Evolutionary conservation across 257 asterid species (phyloP), one percentile per base, ranked within the genome.

Genomic region (Solanum sejunctum): DNA sequence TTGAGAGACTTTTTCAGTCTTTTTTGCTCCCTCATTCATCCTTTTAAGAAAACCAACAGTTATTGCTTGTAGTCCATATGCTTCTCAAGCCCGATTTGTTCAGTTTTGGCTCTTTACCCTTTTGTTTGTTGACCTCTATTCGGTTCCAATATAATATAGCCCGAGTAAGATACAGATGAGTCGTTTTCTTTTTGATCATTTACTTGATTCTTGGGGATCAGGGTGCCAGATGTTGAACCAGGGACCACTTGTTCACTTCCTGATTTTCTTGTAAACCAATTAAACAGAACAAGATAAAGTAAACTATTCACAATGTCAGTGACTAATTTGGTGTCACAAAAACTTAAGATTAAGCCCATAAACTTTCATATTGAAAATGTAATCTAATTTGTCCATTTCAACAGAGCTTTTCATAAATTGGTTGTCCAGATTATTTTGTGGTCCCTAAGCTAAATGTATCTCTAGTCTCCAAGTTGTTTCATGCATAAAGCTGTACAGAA

Each of bases 171-270:
- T 16, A 77, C 4, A 45, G 23, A 77, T 77, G 39, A 15, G 23
- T 77, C 63, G 39, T 51, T 26, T 45, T 60, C 77, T 58, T 67
- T 52, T 21, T 47, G 21, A 58, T 63, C 77, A 41, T 81, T 60
- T 57, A 36, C 58, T 82, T 82, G 58, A 41, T 81, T 41, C 84
- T 82, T 61, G 2, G 77, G 77, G 47, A 51, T 51, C 43, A 77
- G 82, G 47, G 63, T 70, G 26, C 81, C 85, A 86, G 77, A 83
- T 84, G 41, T 57, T 69, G 81, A 87, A 73, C 86, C 83, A 86
- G 91, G 94, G 96, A 91, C 93, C 94, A 92, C 94, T 86, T 82
- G 77, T 89, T 87, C 90, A 86, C 89, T 88, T 85, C 61, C 80
- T 64, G 84, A 28, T 56, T 90, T 47, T 61, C 81, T 64, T 71